Conservation (phyloP, 306 rosid species). For the Vigna nakashimae region DNA sequence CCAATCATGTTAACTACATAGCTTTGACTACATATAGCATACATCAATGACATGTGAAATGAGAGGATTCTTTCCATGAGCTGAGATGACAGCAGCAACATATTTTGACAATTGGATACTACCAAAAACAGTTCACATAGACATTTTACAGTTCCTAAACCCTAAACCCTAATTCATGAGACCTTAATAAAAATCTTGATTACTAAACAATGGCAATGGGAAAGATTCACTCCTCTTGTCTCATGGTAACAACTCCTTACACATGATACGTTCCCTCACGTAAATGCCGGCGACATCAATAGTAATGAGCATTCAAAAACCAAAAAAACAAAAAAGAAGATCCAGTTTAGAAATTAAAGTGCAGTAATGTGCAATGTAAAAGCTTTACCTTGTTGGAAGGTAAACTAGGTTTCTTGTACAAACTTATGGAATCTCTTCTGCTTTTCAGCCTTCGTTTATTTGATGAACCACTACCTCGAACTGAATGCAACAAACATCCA, state of each 20-base stretch:
- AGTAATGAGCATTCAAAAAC: constrained; percentile 1
- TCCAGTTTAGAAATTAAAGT: constrained; percentile 23
- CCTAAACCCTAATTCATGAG: too few relatives aligned
- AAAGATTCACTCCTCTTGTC: background rate
- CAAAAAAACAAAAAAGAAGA: background rate
- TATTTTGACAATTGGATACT: constrained; percentile 12
- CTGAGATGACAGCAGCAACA: constrained; percentile 8
- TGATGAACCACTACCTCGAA: constrained; percentile 53
- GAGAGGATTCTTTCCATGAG: background rate
- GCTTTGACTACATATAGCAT: background rate
- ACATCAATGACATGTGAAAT: constrained; percentile 7
- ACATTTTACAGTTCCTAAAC: too few relatives aligned
- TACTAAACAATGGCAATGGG: background rate
- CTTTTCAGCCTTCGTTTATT: constrained; percentile 57
- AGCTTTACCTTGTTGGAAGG: constrained; percentile 62
- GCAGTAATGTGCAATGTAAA: constrained; percentile 18
- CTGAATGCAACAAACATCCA: constrained; percentile 54
- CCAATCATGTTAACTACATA: constrained; percentile 28
- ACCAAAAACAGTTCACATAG: background rate
- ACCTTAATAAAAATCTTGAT: background rate
- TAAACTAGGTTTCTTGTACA: constrained; percentile 52
- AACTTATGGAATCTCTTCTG: constrained; percentile 50
- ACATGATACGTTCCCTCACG: background rate
- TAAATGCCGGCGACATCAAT: background rate
- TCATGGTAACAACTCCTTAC: constrained; percentile 5